Conservation (phyloP, 805 yeast species). For the Saccharomyces kudriavzevii region DNA sequence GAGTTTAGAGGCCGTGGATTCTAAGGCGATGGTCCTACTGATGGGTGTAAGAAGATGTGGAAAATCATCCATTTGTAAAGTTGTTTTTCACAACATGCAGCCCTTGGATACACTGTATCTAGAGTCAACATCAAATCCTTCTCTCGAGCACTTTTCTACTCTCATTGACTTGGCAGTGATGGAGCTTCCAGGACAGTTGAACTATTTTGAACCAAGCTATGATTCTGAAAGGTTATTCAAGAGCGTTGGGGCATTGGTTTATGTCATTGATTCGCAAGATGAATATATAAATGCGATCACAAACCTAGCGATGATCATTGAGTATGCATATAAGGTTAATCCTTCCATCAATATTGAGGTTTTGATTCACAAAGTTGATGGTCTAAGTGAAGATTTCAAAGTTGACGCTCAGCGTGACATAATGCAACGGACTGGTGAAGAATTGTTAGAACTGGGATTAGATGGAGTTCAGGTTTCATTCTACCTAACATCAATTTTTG, state of each 20-base stretch:
- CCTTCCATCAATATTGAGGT: constrained; percentile 86
- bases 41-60: constrained; percentile 92
- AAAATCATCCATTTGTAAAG: constrained; percentile 90
- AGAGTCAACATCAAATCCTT: constrained; percentile 84
- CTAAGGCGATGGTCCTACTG: constrained; percentile 71
- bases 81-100: constrained; percentile 92
- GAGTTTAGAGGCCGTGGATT: constrained; percentile 30
- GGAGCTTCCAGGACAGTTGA: constrained; percentile 92
- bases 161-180: constrained; percentile 79
- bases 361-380: constrained; percentile 91
- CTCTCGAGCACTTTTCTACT: constrained; percentile 75
- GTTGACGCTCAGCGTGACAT: constrained; percentile 94
- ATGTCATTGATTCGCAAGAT: constrained; percentile 92
- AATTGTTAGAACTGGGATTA: constrained; percentile 76
- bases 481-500: constrained; percentile 88
- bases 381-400: constrained; percentile 86
- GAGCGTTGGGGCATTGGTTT: constrained; percentile 82
- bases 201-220: constrained; percentile 76
- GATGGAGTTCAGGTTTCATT: constrained; percentile 88
- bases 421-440: constrained; percentile 93
- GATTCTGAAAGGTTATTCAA: constrained; percentile 72
- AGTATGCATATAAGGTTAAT: constrained; percentile 75
- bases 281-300: constrained; percentile 89
- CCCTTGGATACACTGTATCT: constrained; percentile 87
- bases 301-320: constrained; percentile 79